These are phyloP conservation scores for Colletotrichum sp. DNA, from an alignment of 2,329 filamentous ascomycete species.

Conservation along the genomic window DNA sequence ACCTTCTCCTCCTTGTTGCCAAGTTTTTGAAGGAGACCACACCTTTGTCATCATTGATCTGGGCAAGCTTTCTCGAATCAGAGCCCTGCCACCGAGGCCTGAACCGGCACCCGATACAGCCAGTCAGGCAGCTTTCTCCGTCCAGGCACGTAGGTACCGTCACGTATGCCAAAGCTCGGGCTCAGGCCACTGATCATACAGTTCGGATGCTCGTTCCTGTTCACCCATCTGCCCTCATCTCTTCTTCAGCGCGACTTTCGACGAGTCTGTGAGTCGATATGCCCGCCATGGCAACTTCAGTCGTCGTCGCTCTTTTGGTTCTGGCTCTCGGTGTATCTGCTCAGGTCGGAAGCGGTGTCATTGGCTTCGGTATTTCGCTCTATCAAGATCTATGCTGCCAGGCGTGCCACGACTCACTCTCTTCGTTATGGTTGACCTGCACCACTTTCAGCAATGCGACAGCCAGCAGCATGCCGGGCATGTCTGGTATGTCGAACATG, in stretches of 20 bases:
- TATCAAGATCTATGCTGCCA: constrained; percentile 1
- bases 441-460: neutral
- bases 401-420: constrained; percentile 2
- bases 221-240: neutral
- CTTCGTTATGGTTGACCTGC: neutral
- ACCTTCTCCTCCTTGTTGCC: neutral
- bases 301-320: neutral
- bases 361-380: neutral
- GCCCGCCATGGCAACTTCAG: neutral
- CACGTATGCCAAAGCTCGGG: neutral
- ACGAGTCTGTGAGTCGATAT: neutral
- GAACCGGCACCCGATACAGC: neutral
- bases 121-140: neutral
- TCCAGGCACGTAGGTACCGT: neutral
- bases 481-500: neutral
- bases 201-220: neutral
- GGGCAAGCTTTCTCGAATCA: neutral
- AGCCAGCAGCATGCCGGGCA: neutral
- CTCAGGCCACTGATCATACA: neutral
- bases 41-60: neutral
- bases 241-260: neutral
- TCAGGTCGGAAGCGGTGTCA: neutral
- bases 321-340: neutral
- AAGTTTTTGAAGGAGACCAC: neutral
- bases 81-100: neutral